Conservation (phyloP, 1,284 basidiomycete species). For the Coniferiporia sulphurascens region DNA sequence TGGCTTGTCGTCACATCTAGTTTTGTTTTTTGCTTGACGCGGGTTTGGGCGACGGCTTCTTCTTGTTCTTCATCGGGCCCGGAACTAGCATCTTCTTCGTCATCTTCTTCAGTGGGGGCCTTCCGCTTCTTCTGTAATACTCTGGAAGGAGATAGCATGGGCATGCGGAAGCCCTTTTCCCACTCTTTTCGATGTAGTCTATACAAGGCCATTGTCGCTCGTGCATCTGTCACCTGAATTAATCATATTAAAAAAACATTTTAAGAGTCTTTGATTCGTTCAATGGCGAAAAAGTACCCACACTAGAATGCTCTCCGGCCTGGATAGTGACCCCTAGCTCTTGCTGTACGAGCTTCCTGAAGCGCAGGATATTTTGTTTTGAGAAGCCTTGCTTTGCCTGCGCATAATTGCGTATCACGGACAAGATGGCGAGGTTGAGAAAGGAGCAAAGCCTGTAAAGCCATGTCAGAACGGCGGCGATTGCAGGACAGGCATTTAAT, state of each 20-base stretch:
- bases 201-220: conserved; percentile 95
- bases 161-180: conserved; percentile 54
- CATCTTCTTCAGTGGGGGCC: conserved; percentile 7
- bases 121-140: conserved; percentile 4
- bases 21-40: background rate
- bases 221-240: conserved; percentile 81
- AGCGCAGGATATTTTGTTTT: conserved; percentile 73
- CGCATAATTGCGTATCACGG: conserved; percentile 79
- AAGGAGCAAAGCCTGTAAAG: conserved; percentile 73
- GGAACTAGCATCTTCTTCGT: conserved; percentile 10
- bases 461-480: background rate
- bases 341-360: conserved; percentile 79
- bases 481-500: background rate
- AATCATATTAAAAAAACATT: background rate
- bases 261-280: background rate
- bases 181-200: conserved; percentile 82
- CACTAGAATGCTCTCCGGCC: conserved; percentile 82
- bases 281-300: conserved; percentile 31
- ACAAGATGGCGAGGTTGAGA: conserved; percentile 78
- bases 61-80: conserved; percentile 22
- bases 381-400: conserved; percentile 49
- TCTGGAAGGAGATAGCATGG: conserved; percentile 4
- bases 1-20: background rate
- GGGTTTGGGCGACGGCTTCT: conserved; percentile 14
- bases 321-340: conserved; percentile 87